These are phyloP conservation scores for Ustilago nuda DNA, from an alignment of 1,284 basidiomycete species.

Conservation along the genomic window DNA sequence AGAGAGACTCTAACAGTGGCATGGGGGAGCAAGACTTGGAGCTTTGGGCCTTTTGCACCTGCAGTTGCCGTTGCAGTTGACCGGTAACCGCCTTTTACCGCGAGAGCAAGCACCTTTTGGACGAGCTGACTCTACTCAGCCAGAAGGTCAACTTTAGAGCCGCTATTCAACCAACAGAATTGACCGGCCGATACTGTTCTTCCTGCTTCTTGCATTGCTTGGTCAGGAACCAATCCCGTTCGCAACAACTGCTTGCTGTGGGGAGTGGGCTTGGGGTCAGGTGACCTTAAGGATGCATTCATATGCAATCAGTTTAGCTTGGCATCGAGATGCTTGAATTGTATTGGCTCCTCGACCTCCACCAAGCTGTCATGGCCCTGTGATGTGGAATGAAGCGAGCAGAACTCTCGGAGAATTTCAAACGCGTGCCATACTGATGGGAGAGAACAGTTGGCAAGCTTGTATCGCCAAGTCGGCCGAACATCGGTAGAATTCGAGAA, in stretches of 20 bases:
- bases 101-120: background rate
- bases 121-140: too few relatives aligned
- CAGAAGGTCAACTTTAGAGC: background rate
- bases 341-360: background rate
- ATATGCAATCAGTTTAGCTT: background rate
- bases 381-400: too few relatives aligned
- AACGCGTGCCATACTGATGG: background rate
- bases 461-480: constrained; percentile 11
- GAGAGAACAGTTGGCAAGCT: background rate
- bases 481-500: constrained; percentile 11
- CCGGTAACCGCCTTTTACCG: background rate
- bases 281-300: background rate
- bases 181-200: too few relatives aligned
- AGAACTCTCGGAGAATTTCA: background rate
- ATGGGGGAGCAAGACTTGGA: background rate
- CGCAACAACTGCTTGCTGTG: background rate
- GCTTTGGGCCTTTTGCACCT: background rate
- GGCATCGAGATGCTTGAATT: background rate
- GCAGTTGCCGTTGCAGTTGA: background rate
- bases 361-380: background rate
- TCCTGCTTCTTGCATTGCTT: constrained; percentile 2
- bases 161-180: background rate
- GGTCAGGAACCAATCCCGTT: background rate
- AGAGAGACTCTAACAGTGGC: background rate
- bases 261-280: background rate